These are phyloP conservation scores for Ustilago shanxiensis DNA, from an alignment of 1,284 basidiomycete genomes.

Conservation along the genomic window DNA sequence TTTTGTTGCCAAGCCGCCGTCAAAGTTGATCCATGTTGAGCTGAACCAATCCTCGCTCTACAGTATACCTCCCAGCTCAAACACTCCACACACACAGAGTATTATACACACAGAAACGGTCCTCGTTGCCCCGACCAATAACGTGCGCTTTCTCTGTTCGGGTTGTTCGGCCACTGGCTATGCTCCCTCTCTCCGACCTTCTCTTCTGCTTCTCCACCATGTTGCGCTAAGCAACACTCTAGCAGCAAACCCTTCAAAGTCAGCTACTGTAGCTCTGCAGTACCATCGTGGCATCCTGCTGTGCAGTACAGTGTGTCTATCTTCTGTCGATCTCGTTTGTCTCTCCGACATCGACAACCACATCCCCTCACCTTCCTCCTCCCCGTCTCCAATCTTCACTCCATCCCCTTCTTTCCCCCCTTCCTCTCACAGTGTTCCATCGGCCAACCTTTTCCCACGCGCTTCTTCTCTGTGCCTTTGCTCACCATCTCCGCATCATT, in stretches of 20 bases:
- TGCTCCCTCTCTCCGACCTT: conserved; percentile 14
- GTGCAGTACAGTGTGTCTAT: not conserved
- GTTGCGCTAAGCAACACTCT: not conserved
- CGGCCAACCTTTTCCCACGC: not conserved
- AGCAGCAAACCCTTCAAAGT: not conserved
- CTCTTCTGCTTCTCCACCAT: conserved; percentile 4
- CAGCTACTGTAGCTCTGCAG: conserved; percentile 5
- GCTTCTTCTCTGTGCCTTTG: not conserved
- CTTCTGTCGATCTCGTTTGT: conserved; percentile 16
- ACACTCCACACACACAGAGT: conserved; percentile 1
- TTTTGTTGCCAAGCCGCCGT: conserved; percentile 4
- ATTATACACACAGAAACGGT: not conserved
- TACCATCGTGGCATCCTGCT: not conserved
- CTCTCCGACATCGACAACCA: conserved; percentile 18
- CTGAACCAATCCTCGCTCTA: not conserved
- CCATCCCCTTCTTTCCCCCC: not conserved
- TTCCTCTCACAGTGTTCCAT: not conserved
- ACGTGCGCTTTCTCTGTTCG: not conserved
- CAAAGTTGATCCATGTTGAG: not conserved
- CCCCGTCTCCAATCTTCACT: not conserved
- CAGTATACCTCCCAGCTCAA: not conserved
- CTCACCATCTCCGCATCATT: not conserved
- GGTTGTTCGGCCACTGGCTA: not conserved
- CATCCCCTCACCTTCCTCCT: conserved; percentile 3
- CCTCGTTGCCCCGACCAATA: not conserved